Conservation (phyloP, 2,329 filamentous ascomycete species). For the Pseudogymnoascus sp. region DNA sequence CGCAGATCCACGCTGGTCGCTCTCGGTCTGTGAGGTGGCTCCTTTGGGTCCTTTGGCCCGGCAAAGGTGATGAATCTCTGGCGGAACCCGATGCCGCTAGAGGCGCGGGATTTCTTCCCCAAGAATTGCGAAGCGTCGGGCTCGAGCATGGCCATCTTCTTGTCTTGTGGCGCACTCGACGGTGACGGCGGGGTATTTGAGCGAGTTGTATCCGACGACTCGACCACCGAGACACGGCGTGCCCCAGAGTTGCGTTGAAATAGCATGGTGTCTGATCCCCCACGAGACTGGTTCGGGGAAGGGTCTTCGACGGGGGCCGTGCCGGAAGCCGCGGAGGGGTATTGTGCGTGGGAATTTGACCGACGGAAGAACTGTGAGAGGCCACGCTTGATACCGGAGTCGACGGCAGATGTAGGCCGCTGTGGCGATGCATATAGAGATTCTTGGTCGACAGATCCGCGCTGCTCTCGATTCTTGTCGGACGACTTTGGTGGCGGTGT, state of each 20-base stretch:
- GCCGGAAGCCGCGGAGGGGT: not conserved
- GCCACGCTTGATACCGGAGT: conserved; percentile 2
- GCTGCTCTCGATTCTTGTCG: not conserved
- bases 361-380: conserved; percentile 33
- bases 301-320: conserved; percentile 3
- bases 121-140: conserved; percentile 30
- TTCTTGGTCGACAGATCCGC: not conserved
- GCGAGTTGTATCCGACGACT: conserved; percentile 37
- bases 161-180: conserved; percentile 19
- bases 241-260: conserved; percentile 21
- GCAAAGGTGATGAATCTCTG: conserved; percentile 18
- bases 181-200: conserved; percentile 45
- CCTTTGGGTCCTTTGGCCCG: conserved; percentile 12
- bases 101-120: conserved; percentile 37
- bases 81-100: conserved; percentile 21
- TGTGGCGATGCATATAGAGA: not conserved
- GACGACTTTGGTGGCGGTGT: conserved; percentile 17
- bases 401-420: not conserved
- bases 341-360: conserved; percentile 2
- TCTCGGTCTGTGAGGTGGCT: conserved; percentile 13
- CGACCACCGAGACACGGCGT: conserved; percentile 40
- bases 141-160: not conserved
- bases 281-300: conserved; percentile 11
- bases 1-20: conserved; percentile 24
- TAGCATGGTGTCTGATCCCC: conserved; percentile 23